Evolutionary conservation across 2,329 filamentous ascomycete species (phyloP), one percentile per base, ranked within the genome.

Genomic region (Sphaerostilbella broomeana): DNA sequence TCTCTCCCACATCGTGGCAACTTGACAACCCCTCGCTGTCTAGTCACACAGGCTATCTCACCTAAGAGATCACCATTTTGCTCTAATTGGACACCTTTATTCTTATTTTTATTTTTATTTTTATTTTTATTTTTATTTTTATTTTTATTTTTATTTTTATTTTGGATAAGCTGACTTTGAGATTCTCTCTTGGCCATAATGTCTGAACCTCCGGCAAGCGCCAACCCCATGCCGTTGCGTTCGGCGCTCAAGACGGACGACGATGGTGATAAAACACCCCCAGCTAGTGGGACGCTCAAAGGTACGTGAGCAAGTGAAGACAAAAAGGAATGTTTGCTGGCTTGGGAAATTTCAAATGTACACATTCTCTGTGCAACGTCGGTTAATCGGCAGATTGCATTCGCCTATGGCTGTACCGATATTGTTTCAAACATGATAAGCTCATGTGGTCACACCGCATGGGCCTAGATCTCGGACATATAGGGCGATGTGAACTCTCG

Each of bases 231-330:
- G n/a, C 38, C 42, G 2, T 52, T 68, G 37, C 63, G 64, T 32
- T 68, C 66, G 25, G 66, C 63, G 17, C 53, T 69, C 48, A 71
- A 70, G 52, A 52, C 48, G 11, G 68, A 71, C 20, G 63, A 67
- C 35, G 67, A 69, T 32, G 50, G 33, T 33, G 61, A 65, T 31
- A 58, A 53, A 43, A 55, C 59, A 3, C 53, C 54, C 16, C 58
- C 65, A 9, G 51, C 60, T 25, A 62, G 57, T 44, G 58, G 59
- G 35, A 55, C 61, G 25, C 50, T 59, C 28, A 71, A 71, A 66
- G 68, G 68, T 71, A 53, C 43, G 65, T 65, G 21, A 22, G 15
- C 12, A 7, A n/a, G n/a, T n/a, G n/a, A n/a, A n/a, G n/a, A n/a
- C n/a, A n/a, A n/a, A n/a, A n/a, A n/a, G n/a, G n/a, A n/a, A n/a